A percentile compares a stretch with the other conserved stretches of the same genome.
Evolutionary conservation across 768 basidiomycete species (phyloP).

Genomic region (Tulasnella calospora): DNA sequence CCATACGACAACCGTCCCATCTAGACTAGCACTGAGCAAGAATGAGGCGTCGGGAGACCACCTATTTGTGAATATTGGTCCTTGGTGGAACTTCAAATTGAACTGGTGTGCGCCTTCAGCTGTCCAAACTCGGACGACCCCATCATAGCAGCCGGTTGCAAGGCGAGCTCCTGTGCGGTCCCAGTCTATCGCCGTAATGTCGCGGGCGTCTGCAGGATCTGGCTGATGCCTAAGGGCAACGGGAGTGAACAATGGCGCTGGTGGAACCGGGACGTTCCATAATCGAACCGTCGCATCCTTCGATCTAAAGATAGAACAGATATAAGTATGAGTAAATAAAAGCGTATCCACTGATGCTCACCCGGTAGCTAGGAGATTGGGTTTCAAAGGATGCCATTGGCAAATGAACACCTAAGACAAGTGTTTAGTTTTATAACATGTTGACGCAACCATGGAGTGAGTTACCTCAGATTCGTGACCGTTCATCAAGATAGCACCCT

Average conservation of each 20-base stretch:
- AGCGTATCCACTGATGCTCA: conserved; percentile 37
- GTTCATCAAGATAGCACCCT: conserved; percentile 30
- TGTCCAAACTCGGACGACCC: conserved; percentile 63
- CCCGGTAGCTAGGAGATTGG: conserved; percentile 67
- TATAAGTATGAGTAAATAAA: neutral
- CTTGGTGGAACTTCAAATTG: conserved; percentile 43
- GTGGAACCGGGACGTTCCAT: conserved; percentile 49
- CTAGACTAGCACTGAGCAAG: conserved; percentile 71
- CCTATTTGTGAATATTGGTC: conserved; percentile 70
- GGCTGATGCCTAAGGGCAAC: conserved; percentile 50
- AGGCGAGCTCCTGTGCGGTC: conserved; percentile 65
- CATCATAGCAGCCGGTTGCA: conserved; percentile 74
- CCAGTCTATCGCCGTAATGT: conserved; percentile 76
- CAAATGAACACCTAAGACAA: conserved; percentile 68
- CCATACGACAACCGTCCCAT: conserved; percentile 75
- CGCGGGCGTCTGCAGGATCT: conserved; percentile 45
- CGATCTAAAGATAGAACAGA: conserved; percentile 45
- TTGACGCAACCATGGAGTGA: conserved; percentile 26
- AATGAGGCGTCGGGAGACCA: conserved; percentile 71
- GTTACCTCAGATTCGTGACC: conserved; percentile 62
- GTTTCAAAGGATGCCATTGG: conserved; percentile 65
- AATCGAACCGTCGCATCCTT: conserved; percentile 70
- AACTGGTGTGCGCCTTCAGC: conserved; percentile 58
- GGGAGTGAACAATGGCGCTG: conserved; percentile 34
- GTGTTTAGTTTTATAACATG: neutral